phyloP scores from a whole-genome alignment of 2,329 filamentous ascomycete genomes.

The Paramyrothecium sp. region DNA sequence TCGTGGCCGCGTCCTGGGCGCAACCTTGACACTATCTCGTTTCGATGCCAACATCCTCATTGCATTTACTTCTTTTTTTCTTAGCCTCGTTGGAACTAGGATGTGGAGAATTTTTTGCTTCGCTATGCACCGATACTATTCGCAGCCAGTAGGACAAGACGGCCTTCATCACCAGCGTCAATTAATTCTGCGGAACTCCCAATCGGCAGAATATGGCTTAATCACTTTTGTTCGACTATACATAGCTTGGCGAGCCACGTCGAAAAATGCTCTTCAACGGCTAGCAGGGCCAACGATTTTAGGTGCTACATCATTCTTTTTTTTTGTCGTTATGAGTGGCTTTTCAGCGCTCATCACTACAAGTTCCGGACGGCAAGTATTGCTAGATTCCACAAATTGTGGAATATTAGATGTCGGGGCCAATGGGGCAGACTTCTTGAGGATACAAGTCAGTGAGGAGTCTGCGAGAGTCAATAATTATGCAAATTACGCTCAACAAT shows the following conservation, averaged over 20 bases:
- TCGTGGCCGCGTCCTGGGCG: background rate
- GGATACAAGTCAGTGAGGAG: background rate
- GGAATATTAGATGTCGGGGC: background rate
- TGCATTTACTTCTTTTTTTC: background rate
- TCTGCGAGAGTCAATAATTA: too few species aligned
- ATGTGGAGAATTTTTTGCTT: background rate
- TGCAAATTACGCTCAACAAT: background rate
- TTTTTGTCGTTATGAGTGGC: background rate
- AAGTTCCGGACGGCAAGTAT: background rate
- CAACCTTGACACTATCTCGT: background rate
- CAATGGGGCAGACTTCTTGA: background rate
- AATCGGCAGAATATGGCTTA: background rate
- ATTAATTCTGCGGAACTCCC: background rate
- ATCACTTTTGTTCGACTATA: background rate
- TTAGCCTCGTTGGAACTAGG: background rate
- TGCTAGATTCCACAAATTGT: background rate
- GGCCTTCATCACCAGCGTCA: background rate
- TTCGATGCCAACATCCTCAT: background rate
- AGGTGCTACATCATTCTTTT: background rate
- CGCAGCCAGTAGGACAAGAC: background rate
- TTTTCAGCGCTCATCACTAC: background rate
- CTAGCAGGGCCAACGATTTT: background rate
- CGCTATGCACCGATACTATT: background rate
- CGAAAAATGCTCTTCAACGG: background rate
- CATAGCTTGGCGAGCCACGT: background rate